Evolutionary conservation across 2,329 filamentous ascomycete species (phyloP), one percentile per base, ranked within the genome.

Genomic region (Monascus ruber): DNA sequence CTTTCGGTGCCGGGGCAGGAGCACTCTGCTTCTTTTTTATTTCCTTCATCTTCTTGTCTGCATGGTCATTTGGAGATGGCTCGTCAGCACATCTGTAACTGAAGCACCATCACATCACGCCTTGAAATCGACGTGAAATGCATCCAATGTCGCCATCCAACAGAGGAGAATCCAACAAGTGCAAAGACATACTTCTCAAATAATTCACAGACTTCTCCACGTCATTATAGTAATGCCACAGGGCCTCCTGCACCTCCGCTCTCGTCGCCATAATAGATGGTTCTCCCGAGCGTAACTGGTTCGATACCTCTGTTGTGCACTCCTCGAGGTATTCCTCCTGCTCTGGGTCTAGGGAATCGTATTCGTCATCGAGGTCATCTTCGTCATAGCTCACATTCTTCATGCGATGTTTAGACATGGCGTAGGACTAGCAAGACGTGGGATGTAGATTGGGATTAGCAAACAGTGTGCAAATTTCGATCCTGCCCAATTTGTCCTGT

Each of bases 161-260:
- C 25, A 45, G 3, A 29, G 10, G 6, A 29, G 10, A 29, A 29
- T 3, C 28, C 28, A 6, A 6, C 28, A 29, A 29, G 10, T 6
- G 28, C 33, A 34, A 5, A 42, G 26, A 45, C 61, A 49, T 79
- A 71, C 79, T 83, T 46, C 79, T 75, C 42, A 98, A 64, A 55
- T 93, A 95, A 41, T 75, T 72, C 31, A 93, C 81, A 1, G 85
- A 79, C 62, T 94, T 94, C 41, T 79, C 82, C 26, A 94, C 72
- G 53, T 98, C 88, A 58, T 88, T 96, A 60, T 89, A 96, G 62
- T 95, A 95, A 63, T 98, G 79, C 86, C 87, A 96, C 10, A 98
- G 64, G 0, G 88, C 76, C 44, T 96, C 89, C 58, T 94, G 79
- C 45, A 95, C 89, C 55, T 94, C 82, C 31, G 70, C 67, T 43